Evolutionary conservation across 805 yeast genomes (phyloP).

Genomic region (Nakazawaea populi): DNA sequence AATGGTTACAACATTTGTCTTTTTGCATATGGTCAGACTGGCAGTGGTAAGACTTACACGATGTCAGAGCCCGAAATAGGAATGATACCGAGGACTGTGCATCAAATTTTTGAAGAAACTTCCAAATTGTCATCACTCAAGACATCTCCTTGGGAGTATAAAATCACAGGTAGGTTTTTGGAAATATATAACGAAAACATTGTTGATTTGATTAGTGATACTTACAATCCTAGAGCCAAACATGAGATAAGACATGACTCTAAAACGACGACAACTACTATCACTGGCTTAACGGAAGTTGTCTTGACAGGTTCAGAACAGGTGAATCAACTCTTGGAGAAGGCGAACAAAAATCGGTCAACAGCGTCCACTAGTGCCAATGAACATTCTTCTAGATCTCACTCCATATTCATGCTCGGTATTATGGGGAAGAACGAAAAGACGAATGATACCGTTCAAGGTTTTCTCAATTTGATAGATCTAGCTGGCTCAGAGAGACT

Average conservation of each 20-base stretch:
- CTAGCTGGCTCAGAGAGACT: conserved; percentile 93
- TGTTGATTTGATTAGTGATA: conserved; percentile 52
- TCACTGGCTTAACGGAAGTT: conserved; percentile 54
- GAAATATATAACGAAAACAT: conserved; percentile 88
- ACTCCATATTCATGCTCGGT: conserved; percentile 67
- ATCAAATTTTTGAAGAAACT: conserved; percentile 60
- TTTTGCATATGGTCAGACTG: conserved; percentile 96
- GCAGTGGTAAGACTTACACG: conserved; percentile 90
- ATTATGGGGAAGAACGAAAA: conserved; percentile 47
- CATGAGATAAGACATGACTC: conserved; percentile 73
- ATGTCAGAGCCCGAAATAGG: conserved; percentile 75
- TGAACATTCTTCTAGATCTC: conserved; percentile 87
- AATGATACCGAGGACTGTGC: conserved; percentile 71
- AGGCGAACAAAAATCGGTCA: conserved; percentile 57
- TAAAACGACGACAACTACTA: conserved; percentile 41
- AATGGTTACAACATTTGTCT: conserved; percentile 92
- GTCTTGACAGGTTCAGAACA: conserved; percentile 36
- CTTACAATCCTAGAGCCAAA: conserved; percentile 25
- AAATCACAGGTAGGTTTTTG: conserved; percentile 66
- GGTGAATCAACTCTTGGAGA: conserved; percentile 43
- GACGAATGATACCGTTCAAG: conserved; percentile 44
- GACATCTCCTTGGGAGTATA: conserved; percentile 43
- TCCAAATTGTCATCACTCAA: conserved; percentile 42
- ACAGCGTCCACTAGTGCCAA: conserved; percentile 82
- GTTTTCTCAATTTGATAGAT: conserved; percentile 77